Evolutionary conservation across 2,329 filamentous ascomycete species (phyloP), one percentile per base, ranked within the genome.

Genomic region (Sclerotiophoma versabilis): DNA sequence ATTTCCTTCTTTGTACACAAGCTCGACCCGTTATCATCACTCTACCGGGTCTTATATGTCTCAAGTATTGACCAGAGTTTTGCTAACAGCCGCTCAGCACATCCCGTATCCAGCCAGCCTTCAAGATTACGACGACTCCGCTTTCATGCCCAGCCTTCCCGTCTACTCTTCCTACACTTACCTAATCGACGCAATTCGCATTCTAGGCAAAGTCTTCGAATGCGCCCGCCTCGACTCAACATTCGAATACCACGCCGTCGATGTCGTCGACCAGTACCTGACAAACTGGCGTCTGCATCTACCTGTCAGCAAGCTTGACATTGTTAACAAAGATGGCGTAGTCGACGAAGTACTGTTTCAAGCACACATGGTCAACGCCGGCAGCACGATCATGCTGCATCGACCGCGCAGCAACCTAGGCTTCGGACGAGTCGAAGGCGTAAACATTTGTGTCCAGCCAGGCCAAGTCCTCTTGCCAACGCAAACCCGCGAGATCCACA

Each of bases 331-430:
- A 63, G 88, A 91, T 26, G 83, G 86, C 17, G 30, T 54, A 47
- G 81, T 93, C 10, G 93, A 97, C 71, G 91, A 96, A 75, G 89
- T 96, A 83, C 87, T 96, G 75, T 96, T 96, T 76, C 91, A 96
- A 72, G 92, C 91, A 0, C 88, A 91, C 59, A 93, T 96, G 85
- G 90, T 96, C 65, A 81, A 69, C 26, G 59, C 55, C 5, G 75
- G 75, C 20, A 71, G 66, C 61, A 73, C 71, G 12, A 76, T 77
- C 46, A 73, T 76, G 65, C 64, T 76, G 26, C 74, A 90, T 61
- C 49, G 77, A 50, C 65, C 75, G 57, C 62, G 77, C 48, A 65
- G 76, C 61, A 70, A 76, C 57, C 54, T 77, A 19, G 67, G 74
- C 34, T 74, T 73, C 32, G 72, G 70, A 4, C 33, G 65, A 2